A percentile compares a stretch with the other conserved stretches of the same genome.
These are phyloP conservation scores for Entophlyctis helioformis DNA, from an alignment of 192 early-diverging fungal genomes.

Conservation along the genomic window DNA sequence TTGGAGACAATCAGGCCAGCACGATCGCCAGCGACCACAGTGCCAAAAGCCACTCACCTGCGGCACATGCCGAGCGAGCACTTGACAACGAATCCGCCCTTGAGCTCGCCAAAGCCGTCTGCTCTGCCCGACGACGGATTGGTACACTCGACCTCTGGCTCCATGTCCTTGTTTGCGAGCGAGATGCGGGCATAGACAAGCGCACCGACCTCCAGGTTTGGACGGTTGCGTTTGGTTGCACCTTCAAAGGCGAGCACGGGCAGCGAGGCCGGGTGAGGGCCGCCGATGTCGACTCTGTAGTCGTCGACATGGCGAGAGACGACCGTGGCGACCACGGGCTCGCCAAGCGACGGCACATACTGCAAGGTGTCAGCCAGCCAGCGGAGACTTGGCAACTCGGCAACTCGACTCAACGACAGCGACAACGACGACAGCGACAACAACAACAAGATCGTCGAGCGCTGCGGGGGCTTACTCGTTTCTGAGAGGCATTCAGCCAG, in stretches of 20 bases:
- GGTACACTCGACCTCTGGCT: constrained; percentile 89
- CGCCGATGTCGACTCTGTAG: constrained; percentile 90
- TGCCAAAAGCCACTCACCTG: constrained; percentile 30
- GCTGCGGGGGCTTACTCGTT: no score
- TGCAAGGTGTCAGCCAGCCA: no score
- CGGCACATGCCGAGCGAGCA: constrained; percentile 68
- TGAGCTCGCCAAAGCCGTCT: constrained; percentile 85
- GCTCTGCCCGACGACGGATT: constrained; percentile 68
- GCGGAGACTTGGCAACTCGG: no score
- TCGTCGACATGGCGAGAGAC: constrained; percentile 47
- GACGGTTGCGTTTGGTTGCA: constrained; percentile 81
- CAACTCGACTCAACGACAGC: no score
- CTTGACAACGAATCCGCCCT: constrained; percentile 64
- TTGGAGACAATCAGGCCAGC: background rate
- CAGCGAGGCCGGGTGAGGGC: constrained; percentile 71
- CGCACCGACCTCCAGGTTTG: constrained; percentile 62
- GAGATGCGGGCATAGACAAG: constrained; percentile 75
- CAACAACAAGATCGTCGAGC: no score
- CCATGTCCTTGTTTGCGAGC: constrained; percentile 91
- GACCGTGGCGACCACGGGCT: constrained; percentile 81
- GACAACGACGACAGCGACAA: no score
- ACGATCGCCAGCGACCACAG: background rate
- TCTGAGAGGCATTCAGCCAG: no score
- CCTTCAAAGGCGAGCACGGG: constrained; percentile 83
- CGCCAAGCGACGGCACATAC: constrained; percentile 78